phyloP scores from a whole-genome alignment of 495 filamentous ascomycete species.

The Penicillium parvum region DNA sequence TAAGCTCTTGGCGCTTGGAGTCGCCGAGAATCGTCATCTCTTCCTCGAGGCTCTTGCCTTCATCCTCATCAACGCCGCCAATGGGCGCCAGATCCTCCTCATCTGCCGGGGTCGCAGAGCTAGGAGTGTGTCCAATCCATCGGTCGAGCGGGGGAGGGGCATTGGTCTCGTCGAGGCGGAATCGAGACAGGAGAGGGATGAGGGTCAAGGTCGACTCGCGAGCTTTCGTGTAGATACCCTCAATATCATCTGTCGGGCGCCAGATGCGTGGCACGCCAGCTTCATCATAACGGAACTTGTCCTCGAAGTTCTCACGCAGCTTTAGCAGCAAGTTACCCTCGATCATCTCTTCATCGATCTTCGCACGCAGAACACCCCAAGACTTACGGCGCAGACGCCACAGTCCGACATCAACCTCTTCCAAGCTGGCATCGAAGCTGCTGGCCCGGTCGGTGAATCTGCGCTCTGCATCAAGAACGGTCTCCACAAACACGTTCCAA shows the following conservation, averaged over 20 bases:
- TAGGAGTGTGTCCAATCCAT: conserved; percentile 79
- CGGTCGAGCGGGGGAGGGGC: conserved; percentile 72
- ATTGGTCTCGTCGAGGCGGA: conserved; percentile 64
- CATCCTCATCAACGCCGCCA: conserved; percentile 86
- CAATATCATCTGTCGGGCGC: conserved; percentile 96
- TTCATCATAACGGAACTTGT: conserved; percentile 98
- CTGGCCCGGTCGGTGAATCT: conserved; percentile 82
- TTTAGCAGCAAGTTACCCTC: conserved; percentile 95
- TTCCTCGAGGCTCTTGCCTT: conserved; percentile 88
- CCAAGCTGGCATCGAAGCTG: conserved; percentile 87
- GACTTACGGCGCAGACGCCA: conserved; percentile 91
- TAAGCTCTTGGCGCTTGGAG: conserved; percentile 79
- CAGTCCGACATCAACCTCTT: conserved; percentile 88
- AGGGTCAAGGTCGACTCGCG: conserved; percentile 85
- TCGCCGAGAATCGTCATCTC: conserved; percentile 93
- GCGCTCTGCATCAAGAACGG: conserved; percentile 79
- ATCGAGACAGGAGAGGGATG: conserved; percentile 84
- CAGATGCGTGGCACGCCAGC: conserved; percentile 92
- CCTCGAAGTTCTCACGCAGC: conserved; percentile 95
- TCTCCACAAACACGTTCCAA: conserved; percentile 79
- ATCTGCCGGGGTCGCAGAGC: conserved; percentile 69
- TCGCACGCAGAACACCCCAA: conserved; percentile 84
- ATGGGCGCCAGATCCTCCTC: conserved; percentile 86
- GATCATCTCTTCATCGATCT: conserved; percentile 96
- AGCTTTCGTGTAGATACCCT: conserved; percentile 85